Evolutionary conservation across 345 rosid genomes (phyloP), one percentile per base, ranked within the genome.

Genomic region (Cochlearia excelsa): DNA sequence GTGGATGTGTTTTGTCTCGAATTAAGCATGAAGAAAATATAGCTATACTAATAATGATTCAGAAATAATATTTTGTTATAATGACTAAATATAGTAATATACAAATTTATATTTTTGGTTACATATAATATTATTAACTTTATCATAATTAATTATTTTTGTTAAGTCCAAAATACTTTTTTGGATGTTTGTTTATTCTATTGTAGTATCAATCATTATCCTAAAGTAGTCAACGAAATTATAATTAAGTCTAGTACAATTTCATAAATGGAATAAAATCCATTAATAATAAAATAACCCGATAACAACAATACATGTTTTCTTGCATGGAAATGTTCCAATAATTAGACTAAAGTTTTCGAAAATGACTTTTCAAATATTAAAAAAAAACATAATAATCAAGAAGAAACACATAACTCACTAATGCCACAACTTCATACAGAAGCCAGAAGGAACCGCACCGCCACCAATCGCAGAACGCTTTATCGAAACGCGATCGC

Each of bases 351-450:
- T 16, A 16, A 16, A 16, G 23, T 16, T 16, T 16, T 16, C 23
- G 23, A 16, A 16, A 16, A 16, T 16, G 23, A 16, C 23, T 16
- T 16, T 16, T 16, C 23, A 16, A 16, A 16, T 16, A 16, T 16
- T 51, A 53, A 54, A 43, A 27, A 27, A 64, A 43, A 67, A 48
- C 49, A 35, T 33, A 54, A 63, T 61, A 40, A 46, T 40, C 31
- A 41, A 35, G 52, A 50, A 55, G 10, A 10, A 6, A 5, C 45
- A 30, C 63, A 47, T 45, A 40, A 42, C 41, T 50, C 29, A 4
- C 61, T 65, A 88, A 75, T 93, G 99, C 94, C 95, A 90, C 37
- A 93, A 85, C 82, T 87, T 93, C 97, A 87, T 85, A 78, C 97
- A 93, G 78, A 93, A 82, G 11, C 97, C 99, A 69, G 88, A 70